Evolutionary conservation across 768 basidiomycete genomes (phyloP).

Genomic region (Leccinum longicurvipes): DNA sequence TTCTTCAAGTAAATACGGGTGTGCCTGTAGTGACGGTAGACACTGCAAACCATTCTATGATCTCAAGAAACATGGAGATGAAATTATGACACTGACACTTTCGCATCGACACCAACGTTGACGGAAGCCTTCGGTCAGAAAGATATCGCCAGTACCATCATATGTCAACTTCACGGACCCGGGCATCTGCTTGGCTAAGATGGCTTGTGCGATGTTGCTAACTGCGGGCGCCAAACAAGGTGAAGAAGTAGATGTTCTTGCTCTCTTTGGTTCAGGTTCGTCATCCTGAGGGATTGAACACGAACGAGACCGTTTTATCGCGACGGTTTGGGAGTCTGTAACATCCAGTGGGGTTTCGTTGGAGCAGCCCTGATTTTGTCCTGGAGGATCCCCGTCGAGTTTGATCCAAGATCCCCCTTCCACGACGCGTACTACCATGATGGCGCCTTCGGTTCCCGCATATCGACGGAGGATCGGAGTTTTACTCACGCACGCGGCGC

Average conservation of each 20-base stretch:
- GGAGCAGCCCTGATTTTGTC: neutral
- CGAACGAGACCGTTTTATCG: constrained; percentile 45
- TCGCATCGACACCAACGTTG: constrained; percentile 77
- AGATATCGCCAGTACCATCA: constrained; percentile 67
- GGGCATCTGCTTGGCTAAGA: constrained; percentile 32
- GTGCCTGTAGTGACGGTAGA: constrained; percentile 46
- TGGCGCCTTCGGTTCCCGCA: constrained; percentile 66
- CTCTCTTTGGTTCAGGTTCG: constrained; percentile 40
- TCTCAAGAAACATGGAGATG: neutral
- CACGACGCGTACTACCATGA: constrained; percentile 61
- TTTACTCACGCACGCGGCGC: constrained; percentile 61
- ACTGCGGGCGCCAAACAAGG: constrained; percentile 57
- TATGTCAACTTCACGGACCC: constrained; percentile 17
- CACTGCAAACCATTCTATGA: constrained; percentile 45
- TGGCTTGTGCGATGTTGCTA: constrained; percentile 43
- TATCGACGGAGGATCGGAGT: constrained; percentile 53
- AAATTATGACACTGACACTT: constrained; percentile 38
- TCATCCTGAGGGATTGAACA: constrained; percentile 24
- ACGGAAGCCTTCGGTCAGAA: constrained; percentile 70
- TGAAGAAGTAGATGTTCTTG: constrained; percentile 36
- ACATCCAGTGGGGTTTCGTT: constrained; percentile 24
- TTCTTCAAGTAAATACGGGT: constrained; percentile 65
- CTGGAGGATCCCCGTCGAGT: constrained; percentile 34
- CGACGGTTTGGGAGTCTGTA: constrained; percentile 18
- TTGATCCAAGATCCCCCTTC: constrained; percentile 49